Conservation (phyloP, 768 basidiomycete species). For the Tulasnella calospora region DNA sequence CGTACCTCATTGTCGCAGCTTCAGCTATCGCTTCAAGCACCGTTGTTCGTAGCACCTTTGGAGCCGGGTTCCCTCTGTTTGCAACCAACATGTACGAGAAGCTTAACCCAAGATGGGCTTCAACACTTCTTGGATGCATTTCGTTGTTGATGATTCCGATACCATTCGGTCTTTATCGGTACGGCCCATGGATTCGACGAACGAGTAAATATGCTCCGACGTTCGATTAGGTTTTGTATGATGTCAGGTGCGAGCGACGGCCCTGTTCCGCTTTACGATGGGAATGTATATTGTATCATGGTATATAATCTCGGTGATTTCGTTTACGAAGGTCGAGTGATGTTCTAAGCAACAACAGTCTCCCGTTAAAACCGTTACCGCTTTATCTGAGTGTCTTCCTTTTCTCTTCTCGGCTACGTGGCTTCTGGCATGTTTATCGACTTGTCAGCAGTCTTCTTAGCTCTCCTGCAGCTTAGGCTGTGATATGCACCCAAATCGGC, state of each 20-base stretch:
- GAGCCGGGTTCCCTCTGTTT: background rate
- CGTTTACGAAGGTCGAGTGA: no score
- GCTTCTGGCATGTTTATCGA: no score
- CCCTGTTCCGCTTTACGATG: no score
- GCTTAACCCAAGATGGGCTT: background rate
- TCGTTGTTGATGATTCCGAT: conserved; percentile 34
- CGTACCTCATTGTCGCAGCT: conserved; percentile 40
- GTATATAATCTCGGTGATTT: no score
- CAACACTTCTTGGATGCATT: conserved; percentile 34
- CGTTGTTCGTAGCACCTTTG: background rate
- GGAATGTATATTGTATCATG: no score
- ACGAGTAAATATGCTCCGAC: background rate
- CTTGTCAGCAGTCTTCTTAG: no score
- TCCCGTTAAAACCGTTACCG: no score
- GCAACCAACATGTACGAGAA: background rate
- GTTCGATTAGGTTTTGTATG: background rate
- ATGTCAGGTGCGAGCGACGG: background rate
- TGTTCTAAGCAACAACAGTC: no score
- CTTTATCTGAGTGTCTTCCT: no score
- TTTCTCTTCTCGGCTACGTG: no score
- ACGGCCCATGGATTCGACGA: conserved; percentile 4
- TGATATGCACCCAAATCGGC: background rate
- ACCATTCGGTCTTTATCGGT: conserved; percentile 30
- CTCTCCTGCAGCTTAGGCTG: no score
- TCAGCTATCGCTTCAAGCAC: conserved; percentile 33